Conservation (phyloP, 306 rosid species). For the Cucurbita moschata region DNA sequence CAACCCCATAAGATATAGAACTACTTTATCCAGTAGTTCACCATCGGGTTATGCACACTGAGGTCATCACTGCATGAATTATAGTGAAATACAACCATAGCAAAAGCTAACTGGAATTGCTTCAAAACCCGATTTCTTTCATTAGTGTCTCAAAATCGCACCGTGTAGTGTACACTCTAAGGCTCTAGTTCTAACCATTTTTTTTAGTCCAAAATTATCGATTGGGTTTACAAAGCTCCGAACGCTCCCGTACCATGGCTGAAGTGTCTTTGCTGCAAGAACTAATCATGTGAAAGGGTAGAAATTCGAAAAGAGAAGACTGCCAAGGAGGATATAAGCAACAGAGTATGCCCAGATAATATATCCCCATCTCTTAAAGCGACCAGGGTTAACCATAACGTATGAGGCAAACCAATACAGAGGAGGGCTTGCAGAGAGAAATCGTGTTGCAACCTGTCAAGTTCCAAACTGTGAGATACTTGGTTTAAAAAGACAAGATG, state of each 20-base stretch:
- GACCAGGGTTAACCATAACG: constrained; percentile 29
- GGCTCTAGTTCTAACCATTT: neutral
- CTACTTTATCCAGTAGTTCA: neutral
- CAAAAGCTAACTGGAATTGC: neutral
- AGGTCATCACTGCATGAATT: neutral
- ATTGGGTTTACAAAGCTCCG: neutral
- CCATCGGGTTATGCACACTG: neutral
- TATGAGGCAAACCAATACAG: constrained; percentile 81
- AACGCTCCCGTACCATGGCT: neutral
- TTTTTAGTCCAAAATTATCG: neutral
- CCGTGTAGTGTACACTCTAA: neutral
- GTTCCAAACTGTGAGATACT: neutral
- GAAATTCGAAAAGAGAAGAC: constrained; percentile 76
- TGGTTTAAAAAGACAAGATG: neutral
- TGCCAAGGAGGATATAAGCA: constrained; percentile 70
- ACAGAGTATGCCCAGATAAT: constrained; percentile 70
- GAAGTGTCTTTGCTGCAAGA: neutral
- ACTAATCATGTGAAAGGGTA: constrained; percentile 68
- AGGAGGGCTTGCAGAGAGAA: constrained; percentile 76
- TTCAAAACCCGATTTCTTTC: neutral
- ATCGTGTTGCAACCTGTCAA: constrained; percentile 81
- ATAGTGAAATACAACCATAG: neutral
- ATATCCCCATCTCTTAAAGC: constrained; percentile 40
- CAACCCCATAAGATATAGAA: neutral
- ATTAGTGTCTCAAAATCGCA: neutral